Evolutionary conservation across 1,139 yeast genomes (phyloP), one percentile per base, ranked within the genome.

Genomic region (Candida tunisiensis): DNA sequence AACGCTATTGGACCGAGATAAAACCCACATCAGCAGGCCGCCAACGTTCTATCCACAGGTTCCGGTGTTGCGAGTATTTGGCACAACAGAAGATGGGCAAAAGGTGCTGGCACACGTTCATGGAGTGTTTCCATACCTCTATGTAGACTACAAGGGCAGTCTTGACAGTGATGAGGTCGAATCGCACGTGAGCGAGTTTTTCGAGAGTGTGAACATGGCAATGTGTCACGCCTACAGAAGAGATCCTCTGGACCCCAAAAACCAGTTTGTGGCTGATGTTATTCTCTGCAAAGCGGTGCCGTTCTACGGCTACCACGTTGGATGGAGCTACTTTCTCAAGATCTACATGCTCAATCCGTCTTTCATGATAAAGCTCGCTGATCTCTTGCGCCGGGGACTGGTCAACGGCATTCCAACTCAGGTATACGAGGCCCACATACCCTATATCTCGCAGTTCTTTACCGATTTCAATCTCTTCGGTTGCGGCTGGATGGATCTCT

Each of bases 381-480:
- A 68, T 30, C 43, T 82, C 17, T 46, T 82, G 7, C 53, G 71
- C 19, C 67, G 61, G 18, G 72, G 73, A 0, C 49, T 50, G 7
- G 44, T 71, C 3, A 40, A 53, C 24, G 55, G 57, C 2, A 34
- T 35, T 9, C 29, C 39, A 1, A 32, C 49, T 13, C 70, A 69
- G 27, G 68, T 72, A 0, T 79, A 60, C 43, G 98, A 88, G 42
- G 62, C 85, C 0, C 96, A 88, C 44, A 60, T 88, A 8, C 91
- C 94, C 0, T 74, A 59, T 41, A 46, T 67, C 1, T 49, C 82
- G 12, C 95, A 88, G 43, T 82, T 88, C 44, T 50, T 80, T 22
- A 60, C 80, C 0, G 98, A 91, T 44, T 82, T 64, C 49, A 85
- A 85, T 42, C 51, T 85, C 21, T 80, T 65, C 47, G 92, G 94